Base-by-base conservation (phyloP, 805 yeast species). In the Schwanniomyces sp. region DNA sequence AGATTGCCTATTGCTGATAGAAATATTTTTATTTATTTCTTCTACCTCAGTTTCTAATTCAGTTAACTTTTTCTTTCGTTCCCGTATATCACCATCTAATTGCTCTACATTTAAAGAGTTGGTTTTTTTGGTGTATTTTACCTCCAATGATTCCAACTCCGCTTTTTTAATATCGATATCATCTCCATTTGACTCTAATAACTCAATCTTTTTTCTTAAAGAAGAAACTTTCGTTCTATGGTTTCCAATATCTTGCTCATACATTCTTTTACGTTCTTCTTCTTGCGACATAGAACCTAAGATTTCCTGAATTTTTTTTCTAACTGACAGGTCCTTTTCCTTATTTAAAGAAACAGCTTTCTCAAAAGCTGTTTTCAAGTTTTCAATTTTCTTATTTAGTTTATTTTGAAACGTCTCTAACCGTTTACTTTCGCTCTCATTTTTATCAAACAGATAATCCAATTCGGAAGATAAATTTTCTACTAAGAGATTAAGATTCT, bases 1-100 rank as follows among this genome's bases (percentile, higher is more conserved):
- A 0, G 86, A 71, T 56, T 81, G 85, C 54, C 77, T 75, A 54
- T 80, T 84, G 3, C 79, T 74, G 12, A 69, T 64, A 4, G 79
- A 58, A 11, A 88, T 69, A 17, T 80, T 75, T 14, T 72, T 72
- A 47, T 78, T 77, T 12, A 83, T 56, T 0, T 71, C 72, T 8
- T 88, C 94, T 9, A 83, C 57, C 26, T 64, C 69, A 44, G 48
- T 52, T 42, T 70, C 75, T 32, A 67, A 48, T 27, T 49, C 52
- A 10, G 47, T 37, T 7, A 81, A 63, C 29, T 66, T 57, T 9
- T 59, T 54, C 39, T 79, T 77, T 7, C 70, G 69, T 0, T 58
- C 52, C 16, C 66, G 66, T 1, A 83, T 71, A 11, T 74, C 51
- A 52, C 46, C 46, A 7, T 63, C 67, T 1, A 80, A 48, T 0